Evolutionary conservation across 768 basidiomycete genomes (phyloP), one percentile per base, ranked within the genome.

Genomic region (Suillus subaureus): DNA sequence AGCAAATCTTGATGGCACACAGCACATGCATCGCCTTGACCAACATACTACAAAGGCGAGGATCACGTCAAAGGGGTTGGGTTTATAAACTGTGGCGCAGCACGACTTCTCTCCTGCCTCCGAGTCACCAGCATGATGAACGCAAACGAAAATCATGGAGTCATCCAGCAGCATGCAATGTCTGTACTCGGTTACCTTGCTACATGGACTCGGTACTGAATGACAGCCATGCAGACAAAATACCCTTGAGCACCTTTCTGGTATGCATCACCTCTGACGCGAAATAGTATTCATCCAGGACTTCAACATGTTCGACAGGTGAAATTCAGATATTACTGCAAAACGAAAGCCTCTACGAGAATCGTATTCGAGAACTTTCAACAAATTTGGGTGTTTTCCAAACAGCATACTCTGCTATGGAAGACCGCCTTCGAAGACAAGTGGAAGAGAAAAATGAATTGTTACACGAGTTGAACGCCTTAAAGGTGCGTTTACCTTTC

Each of bases 251-350:
- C 58, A 28, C 40, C 58, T 60, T 60, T 60, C 58, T 42, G 58
- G 58, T 60, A 60, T 42, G 57, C 57, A 58, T 58, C 58, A 28
- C 26, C 26, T 60, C 26, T 60, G 58, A 60, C 26, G 18, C 18
- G 58, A 60, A 43, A 42, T 42, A 35, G 26, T 42, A 60, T 42
- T 31, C 26, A 60, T 58, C 23, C 57, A 26, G 39, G 37, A 40
- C 39, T 11, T 42, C 37, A 58, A 39, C 26, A 60, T 42, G 26
- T 60, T 60, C 58, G 26, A 60, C 70, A 75, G 74, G 68, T 68
- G 77, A 78, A 67, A 74, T 78, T 63, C 75, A 74, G 31, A 43
- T 65, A 23, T 47, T 70, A 6, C 64, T 78, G 16, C 62, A 31
- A 15, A 75, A 70, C 55, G 77, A 78, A 63, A 54, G 31, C 18